Percentiles rank a stretch among this genome's conserved stretches.
Conservation (phyloP, 345 rosid genomes). For the Melastoma malabathricum region DNA sequence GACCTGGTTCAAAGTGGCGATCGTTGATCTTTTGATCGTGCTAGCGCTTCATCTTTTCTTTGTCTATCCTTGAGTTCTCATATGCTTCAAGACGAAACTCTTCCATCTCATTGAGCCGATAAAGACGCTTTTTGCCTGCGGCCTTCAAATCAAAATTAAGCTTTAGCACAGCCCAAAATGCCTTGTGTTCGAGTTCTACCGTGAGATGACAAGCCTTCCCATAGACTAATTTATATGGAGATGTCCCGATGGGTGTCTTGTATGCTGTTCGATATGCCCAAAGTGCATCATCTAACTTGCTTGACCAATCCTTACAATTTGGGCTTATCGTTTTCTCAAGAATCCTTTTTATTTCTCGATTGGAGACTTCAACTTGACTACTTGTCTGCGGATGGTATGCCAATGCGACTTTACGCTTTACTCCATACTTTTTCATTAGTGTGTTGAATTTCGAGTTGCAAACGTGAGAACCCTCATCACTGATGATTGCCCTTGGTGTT, state of each 20-base stretch:
- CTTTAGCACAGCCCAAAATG: neutral
- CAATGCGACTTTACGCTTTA: neutral
- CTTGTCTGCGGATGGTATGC: no score
- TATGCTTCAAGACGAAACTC: neutral
- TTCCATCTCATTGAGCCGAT: neutral
- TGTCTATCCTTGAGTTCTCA: neutral
- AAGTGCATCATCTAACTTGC: no score
- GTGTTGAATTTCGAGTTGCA: neutral
- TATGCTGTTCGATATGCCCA: no score
- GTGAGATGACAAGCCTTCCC: slow-evolving; percentile 2
- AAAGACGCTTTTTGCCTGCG: neutral
- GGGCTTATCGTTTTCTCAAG: no score
- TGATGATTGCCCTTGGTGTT: no score
- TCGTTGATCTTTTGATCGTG: no score
- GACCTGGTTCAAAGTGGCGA: no score
- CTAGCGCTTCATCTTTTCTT: neutral
- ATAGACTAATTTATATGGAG: neutral
- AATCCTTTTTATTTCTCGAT: no score
- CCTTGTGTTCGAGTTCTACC: neutral
- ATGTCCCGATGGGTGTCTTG: neutral
- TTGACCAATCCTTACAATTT: no score
- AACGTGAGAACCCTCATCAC: neutral
- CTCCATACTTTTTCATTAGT: neutral
- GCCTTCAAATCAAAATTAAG: neutral
- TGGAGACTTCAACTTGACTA: no score